Percentiles rank a stretch among this genome's conserved stretches.
phyloP scores from a whole-genome alignment of 2,329 filamentous ascomycete species.

The Monosporascus ibericus region DNA sequence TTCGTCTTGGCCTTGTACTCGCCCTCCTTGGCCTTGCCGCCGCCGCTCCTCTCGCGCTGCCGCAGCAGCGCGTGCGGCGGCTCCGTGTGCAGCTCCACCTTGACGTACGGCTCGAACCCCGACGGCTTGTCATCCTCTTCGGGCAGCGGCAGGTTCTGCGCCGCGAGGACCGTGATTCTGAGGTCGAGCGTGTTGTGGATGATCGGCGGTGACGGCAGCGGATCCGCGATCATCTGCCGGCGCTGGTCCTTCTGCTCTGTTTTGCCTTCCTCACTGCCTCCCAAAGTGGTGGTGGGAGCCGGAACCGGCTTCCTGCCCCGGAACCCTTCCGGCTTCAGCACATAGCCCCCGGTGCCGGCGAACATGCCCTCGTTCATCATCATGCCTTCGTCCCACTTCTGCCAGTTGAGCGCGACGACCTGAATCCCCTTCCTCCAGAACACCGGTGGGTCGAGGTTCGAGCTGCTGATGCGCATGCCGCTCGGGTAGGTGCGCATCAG shows the following conservation, averaged over 20 bases:
- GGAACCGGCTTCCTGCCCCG: slow-evolving; percentile 27
- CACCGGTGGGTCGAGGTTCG: slow-evolving; percentile 76
- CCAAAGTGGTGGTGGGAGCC: slow-evolving; percentile 1
- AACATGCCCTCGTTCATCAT: slow-evolving; percentile 97
- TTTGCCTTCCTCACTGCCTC: slow-evolving; percentile 24
- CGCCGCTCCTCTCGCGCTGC: slow-evolving; percentile 24
- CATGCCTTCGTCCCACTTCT: slow-evolving; percentile 84
- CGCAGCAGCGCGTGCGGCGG: slow-evolving; percentile 21
- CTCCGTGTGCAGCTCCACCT: slow-evolving; percentile 78
- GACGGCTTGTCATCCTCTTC: slow-evolving; percentile 40
- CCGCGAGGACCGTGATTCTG: slow-evolving; percentile 67
- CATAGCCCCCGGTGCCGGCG: slow-evolving; percentile 73
- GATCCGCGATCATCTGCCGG: slow-evolving; percentile 2
- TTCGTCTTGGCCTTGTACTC: slow-evolving; percentile 55
- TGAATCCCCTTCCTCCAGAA: slow-evolving; percentile 90
- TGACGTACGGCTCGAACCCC: slow-evolving; percentile 73
- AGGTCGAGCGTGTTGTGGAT: slow-evolving; percentile 59
- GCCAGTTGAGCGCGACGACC: slow-evolving; percentile 91
- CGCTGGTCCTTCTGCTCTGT: neutral
- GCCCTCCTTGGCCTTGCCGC: slow-evolving; percentile 49
- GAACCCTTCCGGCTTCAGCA: slow-evolving; percentile 69
- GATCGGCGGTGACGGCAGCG: slow-evolving; percentile 27
- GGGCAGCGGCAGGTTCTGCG: slow-evolving; percentile 67
- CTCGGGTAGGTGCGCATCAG: slow-evolving; percentile 88
- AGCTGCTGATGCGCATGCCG: slow-evolving; percentile 73